Percentiles rank a stretch among this genome's conserved stretches.
Conservation (phyloP, 192 early-diverging fungal species). For the Podochytrium sp. region DNA sequence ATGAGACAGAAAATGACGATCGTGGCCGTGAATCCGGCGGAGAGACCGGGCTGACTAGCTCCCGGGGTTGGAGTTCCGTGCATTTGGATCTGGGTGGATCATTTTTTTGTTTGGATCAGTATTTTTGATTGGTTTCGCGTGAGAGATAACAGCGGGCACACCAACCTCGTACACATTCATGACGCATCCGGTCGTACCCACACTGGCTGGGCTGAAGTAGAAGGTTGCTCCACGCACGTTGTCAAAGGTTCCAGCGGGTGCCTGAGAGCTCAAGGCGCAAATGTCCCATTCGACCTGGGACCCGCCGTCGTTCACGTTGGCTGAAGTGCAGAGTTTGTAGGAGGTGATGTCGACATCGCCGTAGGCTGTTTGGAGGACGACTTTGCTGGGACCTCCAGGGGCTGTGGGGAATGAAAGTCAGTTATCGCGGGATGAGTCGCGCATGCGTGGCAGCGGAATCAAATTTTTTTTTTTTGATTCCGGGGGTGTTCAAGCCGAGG, state of each 20-base stretch:
- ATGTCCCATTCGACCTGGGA: conserved; percentile 8
- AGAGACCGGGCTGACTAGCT: background rate
- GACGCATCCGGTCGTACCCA: background rate
- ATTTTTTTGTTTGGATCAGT: too few species aligned
- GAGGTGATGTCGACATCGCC: background rate
- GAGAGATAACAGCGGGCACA: too few species aligned
- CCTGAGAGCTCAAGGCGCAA: background rate
- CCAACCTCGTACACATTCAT: conserved; percentile 25
- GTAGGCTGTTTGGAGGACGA: conserved; percentile 5
- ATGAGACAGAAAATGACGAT: background rate
- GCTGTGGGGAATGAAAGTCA: background rate
- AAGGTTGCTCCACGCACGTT: background rate
- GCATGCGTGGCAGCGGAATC: too few species aligned
- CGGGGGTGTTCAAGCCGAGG: background rate
- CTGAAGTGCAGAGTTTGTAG: conserved; percentile 9
- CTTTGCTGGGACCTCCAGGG: background rate
- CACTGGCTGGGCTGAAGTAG: background rate
- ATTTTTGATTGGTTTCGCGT: too few species aligned
- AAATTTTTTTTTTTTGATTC: background rate
- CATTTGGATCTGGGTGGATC: conserved; percentile 3
- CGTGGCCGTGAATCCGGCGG: background rate
- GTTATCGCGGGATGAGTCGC: background rate
- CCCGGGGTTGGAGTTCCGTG: conserved; percentile 2
- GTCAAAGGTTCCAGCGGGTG: conserved; percentile 4
- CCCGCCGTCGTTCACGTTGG: conserved; percentile 2